Evolutionary conservation across 208 protist species (phyloP).

Genomic region (Trypanosoma cruzi): DNA sequence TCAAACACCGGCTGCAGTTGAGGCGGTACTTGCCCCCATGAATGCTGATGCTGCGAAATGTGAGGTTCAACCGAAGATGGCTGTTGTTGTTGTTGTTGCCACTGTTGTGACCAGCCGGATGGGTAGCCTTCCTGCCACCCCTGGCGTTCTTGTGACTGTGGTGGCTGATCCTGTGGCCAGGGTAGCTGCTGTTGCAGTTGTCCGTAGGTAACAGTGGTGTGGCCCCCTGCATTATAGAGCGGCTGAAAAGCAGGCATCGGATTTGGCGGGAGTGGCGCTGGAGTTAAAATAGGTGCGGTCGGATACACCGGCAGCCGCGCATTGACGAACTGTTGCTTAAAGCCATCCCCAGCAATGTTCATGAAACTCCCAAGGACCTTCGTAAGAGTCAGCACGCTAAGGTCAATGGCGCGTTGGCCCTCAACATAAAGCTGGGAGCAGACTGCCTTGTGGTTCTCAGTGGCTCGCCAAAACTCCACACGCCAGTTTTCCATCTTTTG

Average conservation of each 20-base stretch:
- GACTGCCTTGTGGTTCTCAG: conserved; percentile 60
- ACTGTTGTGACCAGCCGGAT: not conserved
- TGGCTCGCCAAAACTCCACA: conserved; percentile 71
- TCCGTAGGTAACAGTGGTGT: conserved; percentile 1
- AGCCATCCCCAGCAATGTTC: conserved; percentile 42
- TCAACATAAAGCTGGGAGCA: conserved; percentile 62
- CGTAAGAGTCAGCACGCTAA: conserved; percentile 55
- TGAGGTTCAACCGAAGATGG: not conserved
- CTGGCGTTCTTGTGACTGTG: not conserved
- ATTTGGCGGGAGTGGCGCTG: conserved; percentile 49
- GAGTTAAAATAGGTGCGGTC: conserved; percentile 43
- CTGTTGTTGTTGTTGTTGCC: not conserved
- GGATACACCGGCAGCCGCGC: conserved; percentile 53
- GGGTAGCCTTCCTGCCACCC: conserved; percentile 6
- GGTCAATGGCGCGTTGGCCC: conserved; percentile 62
- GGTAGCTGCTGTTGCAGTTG: conserved; percentile 8
- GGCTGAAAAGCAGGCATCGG: conserved; percentile 37
- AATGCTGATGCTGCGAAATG: not conserved
- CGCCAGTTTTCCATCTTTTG: conserved; percentile 75
- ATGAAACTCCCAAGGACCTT: conserved; percentile 62
- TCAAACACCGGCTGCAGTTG: not conserved
- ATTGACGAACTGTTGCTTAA: conserved; percentile 54
- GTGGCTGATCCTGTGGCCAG: not conserved
- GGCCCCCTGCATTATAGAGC: conserved; percentile 1
- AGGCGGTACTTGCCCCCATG: not conserved